A percentile compares a stretch with the other conserved stretches of the same genome.
These are phyloP conservation scores for Przewalskia tangutica DNA, from an alignment of 257 asterid species.

Conservation along the genomic window DNA sequence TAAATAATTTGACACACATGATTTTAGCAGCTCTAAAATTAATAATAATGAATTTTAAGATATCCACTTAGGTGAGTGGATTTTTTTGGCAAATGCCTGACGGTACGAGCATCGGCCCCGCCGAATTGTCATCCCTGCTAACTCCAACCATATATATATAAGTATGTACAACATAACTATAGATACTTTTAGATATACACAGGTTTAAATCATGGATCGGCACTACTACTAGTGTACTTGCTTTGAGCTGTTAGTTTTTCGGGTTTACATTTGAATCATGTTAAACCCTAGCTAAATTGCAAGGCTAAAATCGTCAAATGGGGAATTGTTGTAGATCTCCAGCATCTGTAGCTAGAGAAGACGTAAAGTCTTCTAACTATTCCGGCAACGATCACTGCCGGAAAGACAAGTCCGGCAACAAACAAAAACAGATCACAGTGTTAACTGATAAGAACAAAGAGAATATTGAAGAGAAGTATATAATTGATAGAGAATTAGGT, in stretches of 20 bases:
- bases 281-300: constrained; percentile 22
- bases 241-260: not conserved
- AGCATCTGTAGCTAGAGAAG: constrained; percentile 90
- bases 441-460: constrained; percentile 51
- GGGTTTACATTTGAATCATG: constrained; percentile 26
- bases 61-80: too few relatives aligned
- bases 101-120: too few relatives aligned
- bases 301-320: constrained; percentile 20
- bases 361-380: constrained; percentile 63
- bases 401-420: constrained; percentile 41
- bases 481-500: constrained; percentile 69
- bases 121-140: too few relatives aligned
- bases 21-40: too few relatives aligned
- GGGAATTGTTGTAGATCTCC: constrained; percentile 96
- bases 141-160: not conserved
- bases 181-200: not conserved
- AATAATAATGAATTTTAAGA: too few relatives aligned
- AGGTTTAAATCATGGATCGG: not conserved
- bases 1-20: too few relatives aligned
- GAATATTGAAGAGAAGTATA: constrained; percentile 61
- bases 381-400: constrained; percentile 64
- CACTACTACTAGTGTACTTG: not conserved
- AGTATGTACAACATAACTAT: not conserved
- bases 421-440: constrained; percentile 39
- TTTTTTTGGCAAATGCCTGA: too few relatives aligned